phyloP scores from a whole-genome alignment of 306 rosid genomes.

The Fragaria vesca region DNA sequence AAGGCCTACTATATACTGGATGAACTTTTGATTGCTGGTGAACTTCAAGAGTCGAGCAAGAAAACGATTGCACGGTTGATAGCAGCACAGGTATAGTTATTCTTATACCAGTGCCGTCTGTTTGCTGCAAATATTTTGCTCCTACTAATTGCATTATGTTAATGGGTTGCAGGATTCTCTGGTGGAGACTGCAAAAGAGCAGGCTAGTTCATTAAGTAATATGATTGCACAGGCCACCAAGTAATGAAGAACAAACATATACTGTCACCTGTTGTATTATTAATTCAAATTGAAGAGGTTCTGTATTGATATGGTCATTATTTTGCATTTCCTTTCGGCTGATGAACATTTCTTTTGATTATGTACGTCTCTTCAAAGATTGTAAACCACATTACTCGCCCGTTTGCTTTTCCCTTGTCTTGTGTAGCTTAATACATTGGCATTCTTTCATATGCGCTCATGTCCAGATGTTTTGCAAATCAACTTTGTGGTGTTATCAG shows the following conservation, averaged over 20 bases:
- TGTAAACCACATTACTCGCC: background rate
- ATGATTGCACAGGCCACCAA: slow-evolving; percentile 84
- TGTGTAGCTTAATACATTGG: background rate
- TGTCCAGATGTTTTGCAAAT: background rate
- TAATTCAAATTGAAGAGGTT: background rate
- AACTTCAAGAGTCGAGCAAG: slow-evolving; percentile 97
- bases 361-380: background rate
- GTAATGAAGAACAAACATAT: slow-evolving; percentile 19
- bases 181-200: slow-evolving; percentile 94
- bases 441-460: background rate
- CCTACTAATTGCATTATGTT: slow-evolving; percentile 9
- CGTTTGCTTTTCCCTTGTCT: background rate
- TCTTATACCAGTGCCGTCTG: background rate
- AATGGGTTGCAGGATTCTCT: slow-evolving; percentile 64
- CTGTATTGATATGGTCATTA: background rate
- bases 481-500: background rate
- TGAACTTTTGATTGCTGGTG: slow-evolving; percentile 89
- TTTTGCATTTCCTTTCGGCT: background rate
- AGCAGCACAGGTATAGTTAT: slow-evolving; percentile 80
- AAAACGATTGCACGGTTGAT: slow-evolving; percentile 82
- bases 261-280: background rate
- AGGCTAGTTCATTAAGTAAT: slow-evolving; percentile 78
- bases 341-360: slow-evolving; percentile 1
- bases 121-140: background rate
- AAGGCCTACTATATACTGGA: slow-evolving; percentile 92